Conservation (phyloP, 106 monocot genomes). For the Phalaenopsis aphrodite region DNA sequence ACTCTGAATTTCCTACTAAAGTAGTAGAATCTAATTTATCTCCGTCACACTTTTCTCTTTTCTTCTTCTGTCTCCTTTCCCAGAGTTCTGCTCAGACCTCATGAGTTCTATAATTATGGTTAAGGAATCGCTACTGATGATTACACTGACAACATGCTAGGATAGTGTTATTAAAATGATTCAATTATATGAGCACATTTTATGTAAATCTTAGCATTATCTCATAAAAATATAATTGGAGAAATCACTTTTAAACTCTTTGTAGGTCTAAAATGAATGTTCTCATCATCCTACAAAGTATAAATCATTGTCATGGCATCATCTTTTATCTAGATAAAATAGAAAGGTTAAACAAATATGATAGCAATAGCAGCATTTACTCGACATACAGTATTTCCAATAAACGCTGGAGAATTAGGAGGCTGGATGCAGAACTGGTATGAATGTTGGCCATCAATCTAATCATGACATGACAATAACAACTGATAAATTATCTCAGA, state of each 20-base stretch:
- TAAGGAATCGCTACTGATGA: not conserved
- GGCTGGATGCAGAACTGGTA: slow-evolving; percentile 96
- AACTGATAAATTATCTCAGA: not conserved
- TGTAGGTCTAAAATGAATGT: too few species aligned
- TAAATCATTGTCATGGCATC: not conserved
- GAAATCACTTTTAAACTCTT: not conserved
- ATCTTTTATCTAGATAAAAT: not conserved
- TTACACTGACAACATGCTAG: not conserved
- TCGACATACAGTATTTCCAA: slow-evolving; percentile 89
- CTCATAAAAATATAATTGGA: not conserved
- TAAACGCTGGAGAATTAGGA: slow-evolving; percentile 80
- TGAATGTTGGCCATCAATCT: slow-evolving; percentile 79
- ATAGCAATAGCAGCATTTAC: not conserved
- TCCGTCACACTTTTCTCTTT: too few species aligned
- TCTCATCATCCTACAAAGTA: not conserved
- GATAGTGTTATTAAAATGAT: not conserved
- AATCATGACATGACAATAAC: slow-evolving; percentile 4
- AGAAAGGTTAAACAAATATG: not conserved
- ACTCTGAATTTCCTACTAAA: too few species aligned
- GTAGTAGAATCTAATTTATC: too few species aligned
- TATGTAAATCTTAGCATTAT: not conserved
- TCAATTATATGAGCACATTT: not conserved
- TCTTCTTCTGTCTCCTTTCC: too few species aligned
- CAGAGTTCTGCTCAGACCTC: too few species aligned
- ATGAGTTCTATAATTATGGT: too few species aligned